phyloP scores from a whole-genome alignment of 1,284 basidiomycete species.

The Ustilago shanxiensis region DNA sequence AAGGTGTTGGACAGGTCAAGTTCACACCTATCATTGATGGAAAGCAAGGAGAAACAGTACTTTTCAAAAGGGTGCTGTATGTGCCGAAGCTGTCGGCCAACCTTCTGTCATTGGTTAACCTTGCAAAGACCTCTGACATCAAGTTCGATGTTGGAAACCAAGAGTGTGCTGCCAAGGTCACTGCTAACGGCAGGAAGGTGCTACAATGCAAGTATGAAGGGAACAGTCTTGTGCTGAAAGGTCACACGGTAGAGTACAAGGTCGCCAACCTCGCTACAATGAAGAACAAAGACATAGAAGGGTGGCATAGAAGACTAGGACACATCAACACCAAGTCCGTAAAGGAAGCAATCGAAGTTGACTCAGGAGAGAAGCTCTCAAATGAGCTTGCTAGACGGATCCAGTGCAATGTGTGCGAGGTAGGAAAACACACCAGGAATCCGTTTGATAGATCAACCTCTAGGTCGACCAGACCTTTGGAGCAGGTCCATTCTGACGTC shows the following conservation, averaged over 20 bases:
- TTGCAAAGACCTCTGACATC: no score
- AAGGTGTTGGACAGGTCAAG: neutral
- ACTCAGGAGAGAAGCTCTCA: neutral
- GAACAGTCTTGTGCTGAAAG: no score
- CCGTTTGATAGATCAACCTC: neutral
- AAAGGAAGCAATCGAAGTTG: neutral
- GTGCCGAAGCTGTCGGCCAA: neutral
- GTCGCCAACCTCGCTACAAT: neutral
- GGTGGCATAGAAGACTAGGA: neutral
- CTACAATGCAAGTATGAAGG: no score
- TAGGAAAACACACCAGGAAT: neutral
- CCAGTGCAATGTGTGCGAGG: neutral
- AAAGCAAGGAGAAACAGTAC: neutral
- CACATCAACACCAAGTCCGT: neutral
- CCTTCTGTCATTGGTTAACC: neutral
- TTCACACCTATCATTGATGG: neutral
- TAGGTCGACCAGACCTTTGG: neutral
- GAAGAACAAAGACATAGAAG: no score
- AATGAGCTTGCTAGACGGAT: neutral
- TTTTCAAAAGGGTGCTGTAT: neutral
- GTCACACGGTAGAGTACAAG: neutral
- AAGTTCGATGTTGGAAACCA: no score
- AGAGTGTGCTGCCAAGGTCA: neutral
- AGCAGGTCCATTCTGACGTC: neutral
- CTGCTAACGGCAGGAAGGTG: no score